These are phyloP conservation scores for Picea engelmannii DNA, from an alignment of 83 land plant species.

Conservation along the genomic window DNA sequence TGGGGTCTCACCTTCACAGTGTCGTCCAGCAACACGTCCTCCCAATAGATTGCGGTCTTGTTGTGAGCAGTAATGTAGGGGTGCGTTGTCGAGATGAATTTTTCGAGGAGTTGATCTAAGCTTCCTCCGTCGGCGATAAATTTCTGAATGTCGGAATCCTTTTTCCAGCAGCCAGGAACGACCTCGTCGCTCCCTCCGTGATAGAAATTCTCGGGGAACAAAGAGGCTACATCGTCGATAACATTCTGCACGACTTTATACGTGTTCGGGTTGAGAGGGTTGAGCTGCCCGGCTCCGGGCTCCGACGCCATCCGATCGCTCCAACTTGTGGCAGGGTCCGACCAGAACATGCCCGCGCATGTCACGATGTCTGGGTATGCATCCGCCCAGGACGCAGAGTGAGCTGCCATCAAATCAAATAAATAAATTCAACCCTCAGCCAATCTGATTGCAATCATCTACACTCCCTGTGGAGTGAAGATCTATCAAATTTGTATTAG, in stretches of 20 bases:
- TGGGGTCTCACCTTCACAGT: constrained; percentile 44
- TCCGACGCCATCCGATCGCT: too few species aligned
- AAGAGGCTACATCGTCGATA: too few species aligned
- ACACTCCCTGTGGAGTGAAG: too few species aligned
- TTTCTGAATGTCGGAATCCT: constrained; percentile 37
- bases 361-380: constrained; percentile 92
- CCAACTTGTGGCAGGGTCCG: constrained; percentile 44
- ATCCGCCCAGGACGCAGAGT: constrained; percentile 85
- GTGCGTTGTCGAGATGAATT: constrained; percentile 52
- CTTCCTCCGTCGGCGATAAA: constrained; percentile 51
- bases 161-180: constrained; percentile 66
- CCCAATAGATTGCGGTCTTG: constrained; percentile 85
- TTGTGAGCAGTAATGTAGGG: constrained; percentile 50
- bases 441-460: too few species aligned
- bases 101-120: constrained; percentile 49
- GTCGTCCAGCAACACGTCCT: constrained; percentile 66
- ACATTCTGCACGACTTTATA: too few species aligned
- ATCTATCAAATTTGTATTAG: too few species aligned
- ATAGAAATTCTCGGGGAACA: constrained; percentile 73
- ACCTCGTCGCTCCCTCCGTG: constrained; percentile 90
- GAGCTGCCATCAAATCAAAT: constrained; percentile 45
- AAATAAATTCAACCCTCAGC: too few species aligned
- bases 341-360: constrained; percentile 84
- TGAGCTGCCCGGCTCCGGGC: too few species aligned
- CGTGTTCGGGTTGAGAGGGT: too few species aligned